These are phyloP conservation scores for Fusarium graminum DNA, from an alignment of 2,329 filamentous ascomycete genomes.

Conservation along the genomic window DNA sequence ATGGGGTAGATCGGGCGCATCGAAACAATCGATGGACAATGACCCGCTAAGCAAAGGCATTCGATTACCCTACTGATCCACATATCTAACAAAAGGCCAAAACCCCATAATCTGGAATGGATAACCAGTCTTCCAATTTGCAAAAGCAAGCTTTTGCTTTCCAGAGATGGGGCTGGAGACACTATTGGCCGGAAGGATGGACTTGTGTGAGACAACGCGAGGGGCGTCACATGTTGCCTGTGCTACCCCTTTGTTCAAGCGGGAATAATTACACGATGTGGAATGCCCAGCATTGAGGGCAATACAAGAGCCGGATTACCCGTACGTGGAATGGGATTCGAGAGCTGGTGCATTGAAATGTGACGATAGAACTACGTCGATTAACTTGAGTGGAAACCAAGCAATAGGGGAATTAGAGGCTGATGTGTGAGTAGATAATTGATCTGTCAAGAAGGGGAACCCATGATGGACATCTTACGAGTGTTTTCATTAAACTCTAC, in stretches of 20 bases:
- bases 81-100: background rate
- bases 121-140: background rate
- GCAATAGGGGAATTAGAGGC: background rate
- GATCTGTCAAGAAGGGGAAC: background rate
- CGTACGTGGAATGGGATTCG: background rate
- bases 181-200: background rate
- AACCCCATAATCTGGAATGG: constrained; percentile 3
- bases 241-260: background rate
- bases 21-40: background rate
- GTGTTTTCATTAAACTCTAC: background rate
- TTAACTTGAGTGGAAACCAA: background rate
- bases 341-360: background rate
- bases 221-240: background rate
- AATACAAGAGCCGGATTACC: background rate
- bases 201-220: constrained; percentile 8
- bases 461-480: background rate
- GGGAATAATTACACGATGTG: background rate
- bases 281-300: constrained; percentile 2
- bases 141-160: constrained; percentile 6
- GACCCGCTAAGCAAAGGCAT: background rate
- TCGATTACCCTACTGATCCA: background rate
- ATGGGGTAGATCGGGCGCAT: background rate
- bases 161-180: background rate
- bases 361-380: background rate
- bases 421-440: background rate